Evolutionary conservation across 106 monocot species (phyloP).

Genomic region (Cymbidium sinense): DNA sequence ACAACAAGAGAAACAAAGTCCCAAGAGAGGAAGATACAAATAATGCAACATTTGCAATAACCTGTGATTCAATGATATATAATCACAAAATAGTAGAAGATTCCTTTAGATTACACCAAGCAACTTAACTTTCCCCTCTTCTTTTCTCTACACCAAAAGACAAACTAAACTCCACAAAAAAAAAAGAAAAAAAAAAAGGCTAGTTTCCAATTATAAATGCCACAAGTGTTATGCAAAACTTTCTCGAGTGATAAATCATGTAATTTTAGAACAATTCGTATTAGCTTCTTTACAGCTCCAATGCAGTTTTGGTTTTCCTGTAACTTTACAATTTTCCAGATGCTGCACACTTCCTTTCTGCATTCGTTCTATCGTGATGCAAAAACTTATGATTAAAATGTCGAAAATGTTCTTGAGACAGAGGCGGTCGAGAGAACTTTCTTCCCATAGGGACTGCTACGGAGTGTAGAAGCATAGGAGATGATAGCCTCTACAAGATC

Average conservation of each 20-base stretch:
- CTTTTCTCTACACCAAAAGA: no score
- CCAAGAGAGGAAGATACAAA: no score
- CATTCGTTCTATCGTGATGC: neutral
- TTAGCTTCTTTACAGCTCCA: slow-evolving; percentile 5
- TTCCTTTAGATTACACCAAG: no score
- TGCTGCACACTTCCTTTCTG: neutral
- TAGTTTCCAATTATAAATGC: neutral
- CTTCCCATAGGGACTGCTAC: slow-evolving; percentile 32
- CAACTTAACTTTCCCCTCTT: no score
- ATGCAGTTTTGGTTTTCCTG: neutral
- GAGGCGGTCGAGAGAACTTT: slow-evolving; percentile 29
- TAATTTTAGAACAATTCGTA: neutral
- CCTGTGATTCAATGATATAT: no score
- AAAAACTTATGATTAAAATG: neutral
- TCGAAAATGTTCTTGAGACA: neutral
- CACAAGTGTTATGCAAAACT: neutral
- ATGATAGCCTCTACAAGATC: slow-evolving; percentile 28
- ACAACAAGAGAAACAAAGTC: no score
- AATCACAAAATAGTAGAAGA: no score
- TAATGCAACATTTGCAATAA: no score
- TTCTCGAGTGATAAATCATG: neutral
- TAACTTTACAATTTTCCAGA: no score
- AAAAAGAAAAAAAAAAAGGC: neutral
- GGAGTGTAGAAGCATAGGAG: slow-evolving; percentile 17
- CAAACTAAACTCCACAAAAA: no score